Conservation (phyloP, 495 filamentous ascomycete genomes). For the Tuber microsphaerosporum region DNA sequence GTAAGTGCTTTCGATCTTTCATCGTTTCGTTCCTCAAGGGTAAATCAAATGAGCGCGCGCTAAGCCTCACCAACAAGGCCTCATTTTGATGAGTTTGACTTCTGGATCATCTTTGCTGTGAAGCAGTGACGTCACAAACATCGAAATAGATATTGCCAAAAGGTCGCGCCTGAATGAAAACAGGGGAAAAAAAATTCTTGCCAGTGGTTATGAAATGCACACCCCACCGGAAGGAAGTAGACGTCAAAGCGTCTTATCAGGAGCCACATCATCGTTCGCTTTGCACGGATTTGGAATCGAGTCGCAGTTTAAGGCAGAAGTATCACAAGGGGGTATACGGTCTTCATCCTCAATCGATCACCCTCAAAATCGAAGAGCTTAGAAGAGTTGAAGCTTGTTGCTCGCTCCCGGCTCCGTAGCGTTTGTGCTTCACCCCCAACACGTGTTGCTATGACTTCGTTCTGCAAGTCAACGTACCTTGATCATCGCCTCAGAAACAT, state of each 20-base stretch:
- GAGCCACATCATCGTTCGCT: conserved; percentile 34
- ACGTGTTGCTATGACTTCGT: conserved; percentile 39
- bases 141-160: conserved; percentile 15
- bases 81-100: conserved; percentile 36
- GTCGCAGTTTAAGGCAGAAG: conserved; percentile 27
- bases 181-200: conserved; percentile 14
- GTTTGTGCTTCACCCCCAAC: conserved; percentile 44
- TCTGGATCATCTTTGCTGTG: conserved; percentile 21
- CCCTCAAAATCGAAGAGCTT: conserved; percentile 27
- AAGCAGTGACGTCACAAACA: conserved; percentile 27
- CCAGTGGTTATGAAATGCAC: conserved; percentile 20
- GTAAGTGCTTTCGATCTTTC: conserved; percentile 41
- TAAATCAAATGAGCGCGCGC: conserved; percentile 32
- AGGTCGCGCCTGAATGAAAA: conserved; percentile 26
- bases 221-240: conserved; percentile 22
- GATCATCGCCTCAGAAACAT: conserved; percentile 90
- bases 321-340: conserved; percentile 28
- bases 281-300: conserved; percentile 31
- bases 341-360: conserved; percentile 27
- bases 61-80: conserved; percentile 33
- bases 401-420: conserved; percentile 39
- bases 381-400: conserved; percentile 23
- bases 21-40: conserved; percentile 41
- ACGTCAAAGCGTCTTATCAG: conserved; percentile 14
- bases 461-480: conserved; percentile 88